Percentiles rank a stretch among this genome's conserved stretches.
Evolutionary conservation across 2,329 filamentous ascomycete genomes (phyloP).

Genomic region (Ceratocystiopsis minuta): DNA sequence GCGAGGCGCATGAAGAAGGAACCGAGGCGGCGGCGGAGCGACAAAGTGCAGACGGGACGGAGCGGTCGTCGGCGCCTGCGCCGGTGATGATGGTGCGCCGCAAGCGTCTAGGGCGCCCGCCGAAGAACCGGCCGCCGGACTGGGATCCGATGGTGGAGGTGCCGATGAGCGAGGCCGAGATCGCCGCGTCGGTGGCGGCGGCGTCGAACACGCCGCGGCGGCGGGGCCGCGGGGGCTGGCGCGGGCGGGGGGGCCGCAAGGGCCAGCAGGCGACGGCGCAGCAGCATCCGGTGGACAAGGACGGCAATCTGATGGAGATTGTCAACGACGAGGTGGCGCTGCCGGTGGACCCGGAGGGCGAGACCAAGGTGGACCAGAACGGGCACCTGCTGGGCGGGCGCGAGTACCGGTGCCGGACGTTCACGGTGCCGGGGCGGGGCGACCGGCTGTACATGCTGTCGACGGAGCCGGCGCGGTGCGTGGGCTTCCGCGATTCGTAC

Average conservation of each 20-base stretch:
- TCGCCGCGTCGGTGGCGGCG: constrained; percentile 4
- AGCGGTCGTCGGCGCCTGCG: constrained; percentile 29
- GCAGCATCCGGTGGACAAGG: constrained; percentile 79
- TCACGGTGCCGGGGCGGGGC: constrained; percentile 71
- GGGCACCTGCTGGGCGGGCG: constrained; percentile 68
- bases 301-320: constrained; percentile 82
- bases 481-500: constrained; percentile 94
- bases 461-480: constrained; percentile 88
- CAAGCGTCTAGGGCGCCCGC: constrained; percentile 67
- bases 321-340: constrained; percentile 81
- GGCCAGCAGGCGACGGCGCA: constrained; percentile 51
- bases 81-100: constrained; percentile 49
- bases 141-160: constrained; percentile 49
- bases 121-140: constrained; percentile 67
- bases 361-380: constrained; percentile 81
- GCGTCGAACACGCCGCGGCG: constrained; percentile 34
- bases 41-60: constrained; percentile 18
- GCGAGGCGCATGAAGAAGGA: neutral
- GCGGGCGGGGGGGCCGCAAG: constrained; percentile 44
- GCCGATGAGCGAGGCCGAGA: constrained; percentile 26
- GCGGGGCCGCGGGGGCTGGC: constrained; percentile 54
- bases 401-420: constrained; percentile 90
- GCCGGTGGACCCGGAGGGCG: constrained; percentile 72
- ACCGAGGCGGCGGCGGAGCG: constrained; percentile 18
- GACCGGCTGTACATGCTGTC: constrained; percentile 93